Conservation (phyloP, 768 basidiomycete genomes). For the Mrakia hoshinonis region DNA sequence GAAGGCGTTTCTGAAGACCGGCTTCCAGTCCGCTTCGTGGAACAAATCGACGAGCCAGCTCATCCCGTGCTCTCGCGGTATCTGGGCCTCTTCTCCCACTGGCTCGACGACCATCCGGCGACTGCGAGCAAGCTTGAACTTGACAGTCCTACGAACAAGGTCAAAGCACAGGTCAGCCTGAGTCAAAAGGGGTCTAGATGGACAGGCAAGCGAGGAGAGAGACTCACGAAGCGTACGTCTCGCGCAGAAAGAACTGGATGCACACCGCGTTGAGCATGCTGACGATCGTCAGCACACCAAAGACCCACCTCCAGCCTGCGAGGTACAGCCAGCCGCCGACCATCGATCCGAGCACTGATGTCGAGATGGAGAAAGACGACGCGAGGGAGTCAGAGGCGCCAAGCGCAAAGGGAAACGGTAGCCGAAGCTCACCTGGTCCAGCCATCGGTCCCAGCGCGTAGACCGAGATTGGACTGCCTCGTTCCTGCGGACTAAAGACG, state of each 20-base stretch:
- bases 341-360: slow-evolving; percentile 11
- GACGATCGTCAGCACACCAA: slow-evolving; percentile 24
- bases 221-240: slow-evolving; percentile 22
- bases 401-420: no score
- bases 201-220: background rate
- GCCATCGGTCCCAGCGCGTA: slow-evolving; percentile 27
- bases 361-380: background rate
- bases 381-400: no score
- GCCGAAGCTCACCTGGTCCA: slow-evolving; percentile 9
- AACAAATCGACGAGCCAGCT: slow-evolving; percentile 20
- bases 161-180: background rate
- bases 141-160: slow-evolving; percentile 1
- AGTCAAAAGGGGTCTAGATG: background rate
- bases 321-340: slow-evolving; percentile 21
- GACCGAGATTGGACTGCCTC: slow-evolving; percentile 21
- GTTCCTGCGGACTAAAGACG: background rate
- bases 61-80: background rate
- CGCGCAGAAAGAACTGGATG: slow-evolving; percentile 3
- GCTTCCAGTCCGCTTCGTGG: slow-evolving; percentile 2
- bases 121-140: slow-evolving; percentile 9
- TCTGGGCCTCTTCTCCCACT: background rate
- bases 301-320: slow-evolving; percentile 22
- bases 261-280: slow-evolving; percentile 1
- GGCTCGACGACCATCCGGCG: background rate
- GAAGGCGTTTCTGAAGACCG: slow-evolving; percentile 22